Evolutionary conservation across 1,284 basidiomycete genomes (phyloP).

Genomic region (Leccinum fallax): DNA sequence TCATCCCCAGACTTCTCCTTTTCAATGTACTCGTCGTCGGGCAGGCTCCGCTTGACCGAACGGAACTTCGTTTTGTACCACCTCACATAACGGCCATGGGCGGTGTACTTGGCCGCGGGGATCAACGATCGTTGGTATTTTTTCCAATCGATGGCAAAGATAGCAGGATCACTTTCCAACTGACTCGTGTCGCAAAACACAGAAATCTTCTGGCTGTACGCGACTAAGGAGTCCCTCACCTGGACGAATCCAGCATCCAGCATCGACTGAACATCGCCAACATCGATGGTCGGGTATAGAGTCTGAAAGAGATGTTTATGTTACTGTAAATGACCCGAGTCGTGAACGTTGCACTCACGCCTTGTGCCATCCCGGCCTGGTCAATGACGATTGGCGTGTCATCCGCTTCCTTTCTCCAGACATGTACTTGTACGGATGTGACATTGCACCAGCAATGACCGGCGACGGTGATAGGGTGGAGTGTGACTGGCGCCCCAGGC

Average conservation of each 20-base stretch:
- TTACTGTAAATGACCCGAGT: not conserved
- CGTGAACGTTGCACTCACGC: not conserved
- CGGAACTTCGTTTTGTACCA: not conserved
- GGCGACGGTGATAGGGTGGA: not conserved
- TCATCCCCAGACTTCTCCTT: too few species aligned
- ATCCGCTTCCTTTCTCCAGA: not conserved
- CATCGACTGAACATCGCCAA: not conserved
- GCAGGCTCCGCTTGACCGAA: too few species aligned
- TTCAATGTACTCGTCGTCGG: too few species aligned
- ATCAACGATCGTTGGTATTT: not conserved
- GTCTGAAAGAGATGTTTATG: not conserved
- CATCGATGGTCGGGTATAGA: not conserved
- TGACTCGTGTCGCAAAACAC: not conserved
- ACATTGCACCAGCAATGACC: not conserved
- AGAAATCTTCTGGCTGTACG: not conserved
- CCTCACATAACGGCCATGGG: not conserved
- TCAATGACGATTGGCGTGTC: not conserved
- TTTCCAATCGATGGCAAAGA: not conserved
- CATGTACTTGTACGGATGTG: not conserved
- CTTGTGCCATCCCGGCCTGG: not conserved
- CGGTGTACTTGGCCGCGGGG: not conserved
- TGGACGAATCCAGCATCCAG: not conserved
- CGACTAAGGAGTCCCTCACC: not conserved
- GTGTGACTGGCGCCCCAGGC: not conserved
- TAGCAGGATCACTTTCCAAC: not conserved